Evolutionary conservation across 2,329 filamentous ascomycete species (phyloP).

Genomic region (Elsinoe arachidis): DNA sequence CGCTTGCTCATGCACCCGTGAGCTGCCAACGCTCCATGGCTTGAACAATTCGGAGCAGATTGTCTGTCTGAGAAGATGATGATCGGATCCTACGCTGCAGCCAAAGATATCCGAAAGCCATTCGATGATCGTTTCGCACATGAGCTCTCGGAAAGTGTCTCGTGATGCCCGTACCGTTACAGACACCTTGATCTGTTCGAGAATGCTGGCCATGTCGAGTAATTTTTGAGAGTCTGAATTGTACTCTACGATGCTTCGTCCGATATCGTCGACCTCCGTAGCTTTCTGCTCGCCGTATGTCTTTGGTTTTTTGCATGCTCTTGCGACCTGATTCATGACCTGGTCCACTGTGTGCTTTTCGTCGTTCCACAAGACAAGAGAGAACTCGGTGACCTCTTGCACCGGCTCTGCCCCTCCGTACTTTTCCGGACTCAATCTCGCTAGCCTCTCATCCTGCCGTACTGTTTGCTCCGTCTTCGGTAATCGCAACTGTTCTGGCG

Average conservation of each 20-base stretch:
- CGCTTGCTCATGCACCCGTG: constrained; percentile 67
- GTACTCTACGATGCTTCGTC: constrained; percentile 76
- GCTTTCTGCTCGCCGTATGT: constrained; percentile 65
- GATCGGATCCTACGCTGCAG: constrained; percentile 73
- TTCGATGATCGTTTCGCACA: constrained; percentile 96
- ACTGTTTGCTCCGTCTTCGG: constrained; percentile 78
- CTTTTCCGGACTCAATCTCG: constrained; percentile 66
- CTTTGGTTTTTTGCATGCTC: constrained; percentile 69
- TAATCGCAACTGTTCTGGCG: constrained; percentile 85
- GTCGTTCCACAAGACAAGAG: constrained; percentile 90
- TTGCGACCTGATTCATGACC: constrained; percentile 79
- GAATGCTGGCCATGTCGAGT: constrained; percentile 68
- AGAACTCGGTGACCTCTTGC: constrained; percentile 61
- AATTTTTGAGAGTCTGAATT: constrained; percentile 62
- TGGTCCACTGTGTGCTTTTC: constrained; percentile 96
- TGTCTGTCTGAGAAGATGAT: constrained; percentile 65
- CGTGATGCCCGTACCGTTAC: constrained; percentile 88
- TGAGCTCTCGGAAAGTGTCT: constrained; percentile 94
- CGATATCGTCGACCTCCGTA: constrained; percentile 80
- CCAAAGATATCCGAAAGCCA: constrained; percentile 92
- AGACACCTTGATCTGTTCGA: constrained; percentile 93
- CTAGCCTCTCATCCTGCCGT: constrained; percentile 68
- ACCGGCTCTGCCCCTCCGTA: constrained; percentile 53
- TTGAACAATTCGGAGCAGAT: constrained; percentile 89
- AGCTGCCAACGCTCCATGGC: constrained; percentile 79